Evolutionary conservation across 192 early-diverging fungal species (phyloP).

Genomic region (Entrophospora sp.): DNA sequence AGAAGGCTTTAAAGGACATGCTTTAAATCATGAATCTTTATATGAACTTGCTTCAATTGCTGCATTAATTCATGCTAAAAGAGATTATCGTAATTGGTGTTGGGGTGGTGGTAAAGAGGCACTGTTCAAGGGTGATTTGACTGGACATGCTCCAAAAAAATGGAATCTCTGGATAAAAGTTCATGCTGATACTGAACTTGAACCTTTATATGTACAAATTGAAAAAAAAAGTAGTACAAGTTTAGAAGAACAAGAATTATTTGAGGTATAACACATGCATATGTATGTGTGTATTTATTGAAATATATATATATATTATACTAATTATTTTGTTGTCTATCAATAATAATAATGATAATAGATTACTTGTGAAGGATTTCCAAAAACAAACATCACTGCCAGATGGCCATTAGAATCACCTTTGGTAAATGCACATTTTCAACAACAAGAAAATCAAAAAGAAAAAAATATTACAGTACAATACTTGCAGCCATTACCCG

Average conservation of each 20-base stretch:
- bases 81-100: slow-evolving; percentile 50
- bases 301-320: neutral
- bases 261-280: no score
- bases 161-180: slow-evolving; percentile 45
- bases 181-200: slow-evolving; percentile 33
- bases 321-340: slow-evolving; percentile 10
- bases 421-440: slow-evolving; percentile 45
- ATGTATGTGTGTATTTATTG: no score
- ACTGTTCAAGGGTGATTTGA: slow-evolving; percentile 28
- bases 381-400: slow-evolving; percentile 31
- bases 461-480: slow-evolving; percentile 49
- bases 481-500: slow-evolving; percentile 60
- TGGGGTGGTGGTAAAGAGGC: slow-evolving; percentile 44
- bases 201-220: slow-evolving; percentile 40
- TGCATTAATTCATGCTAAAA: slow-evolving; percentile 57
- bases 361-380: slow-evolving; percentile 26
- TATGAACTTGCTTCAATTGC: slow-evolving; percentile 57
- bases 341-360: slow-evolving; percentile 17
- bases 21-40: slow-evolving; percentile 39
- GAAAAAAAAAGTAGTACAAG: slow-evolving; percentile 25
- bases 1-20: slow-evolving; percentile 72
- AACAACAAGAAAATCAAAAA: slow-evolving; percentile 26
- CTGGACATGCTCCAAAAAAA: slow-evolving; percentile 23
- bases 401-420: slow-evolving; percentile 73
- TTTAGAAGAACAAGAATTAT: slow-evolving; percentile 32